A percentile compares a stretch with the other conserved stretches of the same genome.
These are phyloP conservation scores for Pichiaceae sp. DNA, from an alignment of 1,139 yeast genomes.

Conservation along the genomic window DNA sequence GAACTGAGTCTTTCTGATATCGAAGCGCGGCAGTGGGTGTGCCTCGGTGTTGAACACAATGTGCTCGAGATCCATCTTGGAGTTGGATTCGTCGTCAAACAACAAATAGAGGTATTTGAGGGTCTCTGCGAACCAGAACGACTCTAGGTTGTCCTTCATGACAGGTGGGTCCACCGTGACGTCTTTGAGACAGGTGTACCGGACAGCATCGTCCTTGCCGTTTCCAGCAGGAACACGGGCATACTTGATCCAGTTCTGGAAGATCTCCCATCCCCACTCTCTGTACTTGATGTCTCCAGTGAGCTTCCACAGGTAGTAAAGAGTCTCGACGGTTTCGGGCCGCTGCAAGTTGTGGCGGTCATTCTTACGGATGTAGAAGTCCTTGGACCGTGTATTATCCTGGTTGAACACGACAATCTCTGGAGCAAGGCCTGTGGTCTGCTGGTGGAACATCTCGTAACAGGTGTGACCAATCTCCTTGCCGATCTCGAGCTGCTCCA, in stretches of 20 bases:
- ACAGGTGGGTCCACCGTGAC: conserved; percentile 49
- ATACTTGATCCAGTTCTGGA: conserved; percentile 58
- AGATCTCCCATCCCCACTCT: conserved; percentile 86
- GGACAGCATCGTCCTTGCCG: conserved; percentile 33
- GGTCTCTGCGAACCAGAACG: conserved; percentile 94
- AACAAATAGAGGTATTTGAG: conserved; percentile 78
- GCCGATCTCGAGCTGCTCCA: conserved; percentile 59
- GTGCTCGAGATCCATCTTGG: conserved; percentile 29
- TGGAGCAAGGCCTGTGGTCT: conserved; percentile 74
- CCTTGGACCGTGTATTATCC: conserved; percentile 14
- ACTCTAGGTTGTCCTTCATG: conserved; percentile 70
- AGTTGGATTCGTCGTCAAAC: conserved; percentile 59
- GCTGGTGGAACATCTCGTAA: conserved; percentile 69
- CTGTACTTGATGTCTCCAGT: conserved; percentile 80
- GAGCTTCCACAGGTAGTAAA: conserved; percentile 71
- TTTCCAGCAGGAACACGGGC: conserved; percentile 39
- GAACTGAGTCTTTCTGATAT: conserved; percentile 38
- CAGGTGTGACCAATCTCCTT: conserved; percentile 75
- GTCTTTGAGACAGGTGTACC: conserved; percentile 63
- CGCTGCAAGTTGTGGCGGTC: conserved; percentile 85
- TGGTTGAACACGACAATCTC: conserved; percentile 77
- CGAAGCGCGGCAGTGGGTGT: conserved; percentile 78
- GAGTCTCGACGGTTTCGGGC: conserved; percentile 90
- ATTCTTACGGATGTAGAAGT: conserved; percentile 54
- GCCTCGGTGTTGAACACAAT: conserved; percentile 90